A percentile compares a stretch with the other conserved stretches of the same genome.
These are phyloP conservation scores for Phytophthora rubi DNA, from an alignment of 352 stramenopile species.

Conservation along the genomic window DNA sequence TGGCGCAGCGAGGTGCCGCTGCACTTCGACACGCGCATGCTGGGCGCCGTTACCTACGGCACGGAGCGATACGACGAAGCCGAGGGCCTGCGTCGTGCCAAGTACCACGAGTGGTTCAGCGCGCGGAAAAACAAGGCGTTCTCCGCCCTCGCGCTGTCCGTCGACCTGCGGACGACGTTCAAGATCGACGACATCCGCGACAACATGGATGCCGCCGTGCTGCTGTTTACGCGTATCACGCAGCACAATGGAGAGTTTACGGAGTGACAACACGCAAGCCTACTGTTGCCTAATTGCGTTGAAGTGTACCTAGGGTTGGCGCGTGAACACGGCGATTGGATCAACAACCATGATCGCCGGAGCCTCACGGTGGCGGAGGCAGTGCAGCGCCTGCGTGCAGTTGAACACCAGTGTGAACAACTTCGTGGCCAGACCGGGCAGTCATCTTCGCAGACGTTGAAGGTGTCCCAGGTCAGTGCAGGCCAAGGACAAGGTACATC, in stretches of 20 bases:
- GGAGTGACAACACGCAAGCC: neutral
- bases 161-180: neutral
- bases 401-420: too few relatives aligned
- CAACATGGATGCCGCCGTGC: neutral
- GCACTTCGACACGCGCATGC: conserved; percentile 3
- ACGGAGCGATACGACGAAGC: neutral
- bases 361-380: too few relatives aligned
- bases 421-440: too few relatives aligned
- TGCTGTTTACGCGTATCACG: neutral
- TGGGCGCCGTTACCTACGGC: conserved; percentile 5
- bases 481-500: neutral
- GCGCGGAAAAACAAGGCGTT: conserved; percentile 10
- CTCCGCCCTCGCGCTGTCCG: neutral
- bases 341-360: too few relatives aligned
- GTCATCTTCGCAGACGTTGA: too few relatives aligned
- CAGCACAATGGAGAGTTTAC: neutral
- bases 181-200: neutral
- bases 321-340: neutral
- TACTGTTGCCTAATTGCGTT: neutral
- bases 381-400: too few relatives aligned
- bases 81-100: neutral
- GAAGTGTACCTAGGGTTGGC: neutral
- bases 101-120: conserved; percentile 8
- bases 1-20: conserved; percentile 6
- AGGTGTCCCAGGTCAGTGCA: too few relatives aligned